A percentile compares a stretch with the other conserved stretches of the same genome.
These are phyloP conservation scores for Pyrenophora tritici-repentis DNA, from an alignment of 2,329 filamentous ascomycete genomes.

Conservation along the genomic window DNA sequence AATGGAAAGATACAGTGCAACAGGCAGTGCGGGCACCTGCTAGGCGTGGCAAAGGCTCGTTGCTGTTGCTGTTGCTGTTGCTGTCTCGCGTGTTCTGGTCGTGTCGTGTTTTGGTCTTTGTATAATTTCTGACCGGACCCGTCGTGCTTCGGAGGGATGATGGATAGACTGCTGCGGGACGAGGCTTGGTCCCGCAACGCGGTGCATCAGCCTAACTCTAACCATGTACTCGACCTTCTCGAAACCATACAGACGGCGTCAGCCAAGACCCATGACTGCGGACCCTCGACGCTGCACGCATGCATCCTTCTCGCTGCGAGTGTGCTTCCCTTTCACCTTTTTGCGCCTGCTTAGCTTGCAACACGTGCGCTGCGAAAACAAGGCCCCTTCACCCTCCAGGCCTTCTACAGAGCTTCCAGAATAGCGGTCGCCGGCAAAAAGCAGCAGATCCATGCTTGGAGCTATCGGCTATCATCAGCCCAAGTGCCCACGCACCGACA, in stretches of 20 bases:
- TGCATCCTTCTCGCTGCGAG: background rate
- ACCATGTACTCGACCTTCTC: conserved; percentile 15
- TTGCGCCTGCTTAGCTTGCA: no score
- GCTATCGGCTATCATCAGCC: background rate
- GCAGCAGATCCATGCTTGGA: conserved; percentile 1
- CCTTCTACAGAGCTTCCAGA: conserved; percentile 2
- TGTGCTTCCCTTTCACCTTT: no score
- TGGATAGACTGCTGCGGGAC: conserved; percentile 17
- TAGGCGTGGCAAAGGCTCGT: no score
- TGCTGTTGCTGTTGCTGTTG: no score
- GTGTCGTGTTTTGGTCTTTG: background rate
- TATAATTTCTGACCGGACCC: conserved; percentile 10
- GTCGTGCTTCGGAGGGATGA: conserved; percentile 18
- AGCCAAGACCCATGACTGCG: background rate
- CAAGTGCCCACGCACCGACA: conserved; percentile 2
- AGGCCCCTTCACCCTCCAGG: background rate
- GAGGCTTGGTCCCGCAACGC: conserved; percentile 21
- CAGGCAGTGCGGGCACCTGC: background rate
- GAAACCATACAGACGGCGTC: conserved; percentile 12
- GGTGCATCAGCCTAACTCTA: conserved; percentile 13
- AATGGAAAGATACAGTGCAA: conserved; percentile 8
- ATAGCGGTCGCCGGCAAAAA: conserved; percentile 3
- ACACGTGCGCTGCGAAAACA: no score
- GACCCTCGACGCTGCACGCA: background rate
- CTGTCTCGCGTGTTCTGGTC: background rate